Evolutionary conservation across 2,329 filamentous ascomycete species (phyloP), one percentile per base, ranked within the genome.

Genomic region (Cercospora sp.): DNA sequence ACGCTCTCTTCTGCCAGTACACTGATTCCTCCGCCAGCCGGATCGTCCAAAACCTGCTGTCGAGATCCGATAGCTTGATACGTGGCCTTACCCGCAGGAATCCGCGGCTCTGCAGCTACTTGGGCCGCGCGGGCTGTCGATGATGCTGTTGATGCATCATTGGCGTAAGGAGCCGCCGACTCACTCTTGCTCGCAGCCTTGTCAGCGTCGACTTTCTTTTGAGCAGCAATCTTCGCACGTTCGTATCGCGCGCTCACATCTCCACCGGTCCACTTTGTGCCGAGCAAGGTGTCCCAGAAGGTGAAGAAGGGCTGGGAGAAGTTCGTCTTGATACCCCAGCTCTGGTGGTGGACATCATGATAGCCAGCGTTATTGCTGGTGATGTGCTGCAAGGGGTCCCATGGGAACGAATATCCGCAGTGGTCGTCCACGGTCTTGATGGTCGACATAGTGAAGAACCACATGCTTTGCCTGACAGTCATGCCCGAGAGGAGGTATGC

Each of bases 351-450:
- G 68, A 99, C 94, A 77, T 99, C 95, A 78, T 99, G 95, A 80
- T 98, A 99, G 40, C 90, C 90, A 28, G 95, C 94, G 74, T 98
- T 97, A 84, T 99, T 98, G 79, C 91, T 91, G 55, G 94, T 97
- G 69, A 98, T 85, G 77, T 91, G 89, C 84, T 97, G 94, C 64
- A 98, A 84, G 2, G 94, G 94, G 79, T 99, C 95, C 88, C 91
- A 98, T 1, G 95, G 95, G 69, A 99, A 90, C n/a, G 89, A 86
- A 78, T 98, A 99, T 72, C 95, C 95, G 80, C 94, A 97, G 82
- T 99, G 95, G 78, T 99, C 95, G 77, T 97, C 94, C 28, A 98
- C 93, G 0, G 95, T 98, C 85, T 99, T 99, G 84, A 97, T 89
- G 7, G 92, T 96, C 33, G 91, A 94, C 79, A 89, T 87, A 61